These are phyloP conservation scores for Novymonas esmeraldas DNA, from an alignment of 208 protist species.

Conservation along the genomic window DNA sequence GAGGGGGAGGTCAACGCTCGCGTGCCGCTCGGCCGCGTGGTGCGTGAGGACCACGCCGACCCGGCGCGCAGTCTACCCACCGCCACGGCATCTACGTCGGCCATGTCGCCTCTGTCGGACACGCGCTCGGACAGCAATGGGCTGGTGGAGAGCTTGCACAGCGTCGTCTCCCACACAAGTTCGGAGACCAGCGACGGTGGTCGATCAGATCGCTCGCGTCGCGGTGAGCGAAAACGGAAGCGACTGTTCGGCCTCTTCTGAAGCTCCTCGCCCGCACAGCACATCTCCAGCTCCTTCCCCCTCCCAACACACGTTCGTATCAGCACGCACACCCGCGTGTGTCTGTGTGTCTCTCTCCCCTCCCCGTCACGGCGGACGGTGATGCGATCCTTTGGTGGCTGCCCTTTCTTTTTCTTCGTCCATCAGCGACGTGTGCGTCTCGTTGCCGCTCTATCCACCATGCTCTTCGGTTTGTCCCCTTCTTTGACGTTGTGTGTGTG, in stretches of 20 bases:
- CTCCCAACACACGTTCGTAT: not conserved
- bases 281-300: too few relatives aligned
- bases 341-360: too few relatives aligned
- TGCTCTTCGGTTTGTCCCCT: slow-evolving; percentile 7
- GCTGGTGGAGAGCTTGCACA: slow-evolving; percentile 18
- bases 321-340: not conserved
- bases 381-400: not conserved
- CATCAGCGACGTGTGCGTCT: too few relatives aligned
- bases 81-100: not conserved
- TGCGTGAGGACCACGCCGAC: not conserved
- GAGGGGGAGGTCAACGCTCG: not conserved
- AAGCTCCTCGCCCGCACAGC: not conserved
- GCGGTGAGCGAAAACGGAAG: not conserved
- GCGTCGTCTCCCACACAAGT: not conserved
- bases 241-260: slow-evolving; percentile 14
- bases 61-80: not conserved
- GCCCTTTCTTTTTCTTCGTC: too few relatives aligned
- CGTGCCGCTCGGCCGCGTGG: slow-evolving; percentile 2
- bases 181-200: not conserved
- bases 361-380: not conserved
- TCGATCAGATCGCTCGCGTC: not conserved
- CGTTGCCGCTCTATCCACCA: too few relatives aligned
- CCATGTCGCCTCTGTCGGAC: not conserved
- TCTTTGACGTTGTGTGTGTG: slow-evolving; percentile 1
- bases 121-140: slow-evolving; percentile 11